A percentile compares a stretch with the other conserved stretches of the same genome.
These are phyloP conservation scores for Osmozyma mogii DNA, from an alignment of 805 yeast species.

Conservation along the genomic window DNA sequence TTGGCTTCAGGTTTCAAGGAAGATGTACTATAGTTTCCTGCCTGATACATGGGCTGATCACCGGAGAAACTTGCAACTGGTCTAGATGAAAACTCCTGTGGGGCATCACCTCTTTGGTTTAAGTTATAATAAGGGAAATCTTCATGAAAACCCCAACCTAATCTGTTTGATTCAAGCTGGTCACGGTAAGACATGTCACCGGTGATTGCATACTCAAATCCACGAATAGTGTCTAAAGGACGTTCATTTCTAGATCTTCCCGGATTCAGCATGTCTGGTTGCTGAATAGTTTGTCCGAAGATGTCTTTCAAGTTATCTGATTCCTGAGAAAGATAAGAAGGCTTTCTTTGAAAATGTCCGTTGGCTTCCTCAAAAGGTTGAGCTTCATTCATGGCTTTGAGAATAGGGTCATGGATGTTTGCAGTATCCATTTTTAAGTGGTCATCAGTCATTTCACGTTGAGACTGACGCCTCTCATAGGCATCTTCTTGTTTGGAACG, in stretches of 20 bases:
- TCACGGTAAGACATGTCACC: slow-evolving; percentile 78
- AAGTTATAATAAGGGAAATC: slow-evolving; percentile 54
- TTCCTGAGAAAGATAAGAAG: slow-evolving; percentile 38
- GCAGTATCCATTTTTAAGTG: slow-evolving; percentile 5
- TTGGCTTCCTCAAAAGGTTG: slow-evolving; percentile 81
- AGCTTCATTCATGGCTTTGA: slow-evolving; percentile 87
- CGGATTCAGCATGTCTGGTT: slow-evolving; percentile 88
- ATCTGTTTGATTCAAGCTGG: slow-evolving; percentile 66
- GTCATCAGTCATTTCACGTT: slow-evolving; percentile 40
- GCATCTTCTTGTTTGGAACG: slow-evolving; percentile 10
- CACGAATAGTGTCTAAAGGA: slow-evolving; percentile 91
- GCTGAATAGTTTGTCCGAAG: slow-evolving; percentile 72
- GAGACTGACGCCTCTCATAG: slow-evolving; percentile 13
- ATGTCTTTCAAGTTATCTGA: slow-evolving; percentile 62
- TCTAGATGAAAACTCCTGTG: slow-evolving; percentile 28
- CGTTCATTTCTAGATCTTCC: slow-evolving; percentile 90
- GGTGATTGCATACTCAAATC: slow-evolving; percentile 89
- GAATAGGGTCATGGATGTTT: slow-evolving; percentile 68
- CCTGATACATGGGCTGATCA: slow-evolving; percentile 41
- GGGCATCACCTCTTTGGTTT: slow-evolving; percentile 20
- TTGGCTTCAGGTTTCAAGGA: slow-evolving; percentile 27
- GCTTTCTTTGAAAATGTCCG: slow-evolving; percentile 33
- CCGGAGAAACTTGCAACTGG: slow-evolving; percentile 30
- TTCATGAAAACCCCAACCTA: slow-evolving; percentile 85
- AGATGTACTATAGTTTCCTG: slow-evolving; percentile 52